Conservation (phyloP, 2,329 filamentous ascomycete species). For the Diaporthe sp. region DNA sequence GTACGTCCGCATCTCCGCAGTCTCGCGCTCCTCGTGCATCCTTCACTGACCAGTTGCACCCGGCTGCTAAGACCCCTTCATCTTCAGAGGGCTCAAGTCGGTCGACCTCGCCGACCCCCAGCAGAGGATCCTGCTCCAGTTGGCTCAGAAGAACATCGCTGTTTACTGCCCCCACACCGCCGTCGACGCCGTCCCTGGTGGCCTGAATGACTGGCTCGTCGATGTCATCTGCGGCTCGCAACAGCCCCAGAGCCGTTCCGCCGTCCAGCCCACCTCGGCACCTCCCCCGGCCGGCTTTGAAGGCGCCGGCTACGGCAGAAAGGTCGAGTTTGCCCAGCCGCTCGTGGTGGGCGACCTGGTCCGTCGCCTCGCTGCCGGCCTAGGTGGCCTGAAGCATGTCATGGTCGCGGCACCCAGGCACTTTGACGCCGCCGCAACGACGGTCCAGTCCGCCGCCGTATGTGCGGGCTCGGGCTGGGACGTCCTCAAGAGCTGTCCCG, state of each 20-base stretch:
- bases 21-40: not conserved
- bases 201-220: conserved; percentile 94
- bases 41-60: not conserved
- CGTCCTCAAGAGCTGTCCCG: conserved; percentile 77
- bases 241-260: conserved; percentile 53
- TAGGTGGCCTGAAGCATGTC: conserved; percentile 71
- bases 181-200: conserved; percentile 86
- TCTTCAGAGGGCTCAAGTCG: conserved; percentile 93
- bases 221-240: conserved; percentile 78
- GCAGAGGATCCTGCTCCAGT: conserved; percentile 84
- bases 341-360: conserved; percentile 61
- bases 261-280: conserved; percentile 60
- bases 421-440: conserved; percentile 50
- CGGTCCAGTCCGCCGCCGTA: conserved; percentile 81
- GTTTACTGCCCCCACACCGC: conserved; percentile 98
- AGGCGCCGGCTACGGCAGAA: conserved; percentile 67
- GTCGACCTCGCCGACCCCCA: conserved; percentile 88
- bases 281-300: conserved; percentile 59
- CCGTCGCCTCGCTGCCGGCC: conserved; percentile 71
- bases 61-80: conserved; percentile 82
- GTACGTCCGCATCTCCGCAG: conserved; percentile 61
- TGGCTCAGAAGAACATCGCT: conserved; percentile 89
- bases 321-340: conserved; percentile 57
- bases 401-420: conserved; percentile 50
- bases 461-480: conserved; percentile 91